Evolutionary conservation across 306 rosid species (phyloP).

Genomic region (Adenanthera pavonina): DNA sequence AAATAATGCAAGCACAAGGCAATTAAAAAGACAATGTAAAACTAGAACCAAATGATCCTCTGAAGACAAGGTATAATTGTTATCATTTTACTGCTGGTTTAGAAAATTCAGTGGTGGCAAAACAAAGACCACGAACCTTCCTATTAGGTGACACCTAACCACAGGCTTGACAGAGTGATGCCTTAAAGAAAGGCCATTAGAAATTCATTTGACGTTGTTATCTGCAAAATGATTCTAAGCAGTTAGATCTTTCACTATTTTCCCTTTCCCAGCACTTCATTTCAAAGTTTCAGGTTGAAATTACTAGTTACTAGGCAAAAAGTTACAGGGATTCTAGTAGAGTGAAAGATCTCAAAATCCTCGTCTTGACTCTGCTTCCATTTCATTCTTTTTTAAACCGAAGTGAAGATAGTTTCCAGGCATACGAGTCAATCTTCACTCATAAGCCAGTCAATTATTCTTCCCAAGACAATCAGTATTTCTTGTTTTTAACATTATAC

Average conservation of each 20-base stretch:
- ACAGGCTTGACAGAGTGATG: constrained; percentile 14
- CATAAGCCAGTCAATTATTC: constrained; percentile 23
- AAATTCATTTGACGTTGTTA: constrained; percentile 11
- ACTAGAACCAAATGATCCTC: constrained; percentile 9
- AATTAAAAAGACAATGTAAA: not conserved
- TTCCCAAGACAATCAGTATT: constrained; percentile 11
- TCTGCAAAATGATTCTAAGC: constrained; percentile 21
- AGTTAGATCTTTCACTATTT: constrained; percentile 25
- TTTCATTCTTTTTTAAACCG: not conserved
- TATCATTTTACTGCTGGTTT: constrained; percentile 1
- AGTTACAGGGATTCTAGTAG: constrained; percentile 4
- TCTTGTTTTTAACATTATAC: constrained; percentile 6
- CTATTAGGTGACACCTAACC: constrained; percentile 16
- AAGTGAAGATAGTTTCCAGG: constrained; percentile 21
- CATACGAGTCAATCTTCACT: constrained; percentile 9
- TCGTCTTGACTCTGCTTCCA: not conserved
- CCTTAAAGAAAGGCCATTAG: constrained; percentile 19
- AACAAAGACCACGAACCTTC: constrained; percentile 15
- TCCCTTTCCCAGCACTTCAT: constrained; percentile 23
- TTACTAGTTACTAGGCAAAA: constrained; percentile 6
- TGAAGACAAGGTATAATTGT: not conserved
- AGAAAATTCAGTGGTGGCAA: constrained; percentile 12
- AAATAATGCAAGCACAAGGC: constrained; percentile 18
- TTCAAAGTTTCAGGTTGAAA: constrained; percentile 21
- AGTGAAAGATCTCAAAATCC: not conserved